Percentiles rank a stretch among this genome's conserved stretches.
phyloP scores from a whole-genome alignment of 2,329 filamentous ascomycete genomes.

The Beauveria sp. region DNA sequence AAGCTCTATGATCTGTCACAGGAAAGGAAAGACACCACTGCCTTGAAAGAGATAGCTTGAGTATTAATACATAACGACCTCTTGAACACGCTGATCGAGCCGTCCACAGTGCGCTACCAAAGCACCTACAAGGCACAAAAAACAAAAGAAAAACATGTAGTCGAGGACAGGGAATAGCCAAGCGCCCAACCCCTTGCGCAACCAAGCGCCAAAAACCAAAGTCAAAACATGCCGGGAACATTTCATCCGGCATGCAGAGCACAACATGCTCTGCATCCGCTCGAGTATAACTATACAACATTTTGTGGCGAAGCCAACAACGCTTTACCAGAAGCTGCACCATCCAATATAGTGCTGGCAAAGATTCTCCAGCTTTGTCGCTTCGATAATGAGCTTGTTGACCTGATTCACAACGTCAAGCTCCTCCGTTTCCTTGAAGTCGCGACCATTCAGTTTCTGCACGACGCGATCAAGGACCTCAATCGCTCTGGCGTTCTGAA shows the following conservation, averaged over 20 bases:
- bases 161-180: no score
- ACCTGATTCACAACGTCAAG: slow-evolving; percentile 82
- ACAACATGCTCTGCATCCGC: neutral
- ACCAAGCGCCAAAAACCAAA: neutral
- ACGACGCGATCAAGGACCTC: slow-evolving; percentile 88
- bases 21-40: neutral
- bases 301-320: neutral
- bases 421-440: slow-evolving; percentile 83
- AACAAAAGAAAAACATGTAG: neutral
- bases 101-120: neutral
- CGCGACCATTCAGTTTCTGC: slow-evolving; percentile 89
- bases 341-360: slow-evolving; percentile 99
- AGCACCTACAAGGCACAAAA: neutral
- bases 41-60: neutral
- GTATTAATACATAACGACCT: neutral
- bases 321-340: slow-evolving; percentile 87
- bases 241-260: no score
- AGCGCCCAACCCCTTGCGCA: neutral
- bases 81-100: neutral
- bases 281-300: neutral
- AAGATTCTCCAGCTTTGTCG: slow-evolving; percentile 92
- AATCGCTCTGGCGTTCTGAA: slow-evolving; percentile 85
- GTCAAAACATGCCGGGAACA: no score
- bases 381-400: slow-evolving; percentile 88
- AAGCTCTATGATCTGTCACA: neutral